Evolutionary conservation across 352 stramenopile genomes (phyloP).

Genomic region (Phytophthora hybrid): DNA sequence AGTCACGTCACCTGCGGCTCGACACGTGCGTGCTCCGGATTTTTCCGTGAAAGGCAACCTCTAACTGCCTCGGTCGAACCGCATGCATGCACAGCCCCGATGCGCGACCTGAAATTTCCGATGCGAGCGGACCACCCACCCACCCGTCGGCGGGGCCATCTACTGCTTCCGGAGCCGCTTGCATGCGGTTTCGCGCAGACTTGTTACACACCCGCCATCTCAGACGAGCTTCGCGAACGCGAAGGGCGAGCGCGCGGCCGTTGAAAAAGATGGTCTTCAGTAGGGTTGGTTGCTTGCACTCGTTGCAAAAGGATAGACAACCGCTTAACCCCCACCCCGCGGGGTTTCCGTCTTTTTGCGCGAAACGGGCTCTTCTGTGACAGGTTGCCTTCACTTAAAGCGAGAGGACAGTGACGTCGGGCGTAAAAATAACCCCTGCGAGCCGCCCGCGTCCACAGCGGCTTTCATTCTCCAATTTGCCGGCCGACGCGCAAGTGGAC

Average conservation of each 20-base stretch:
- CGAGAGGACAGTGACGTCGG: slow-evolving; percentile 29
- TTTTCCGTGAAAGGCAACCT: slow-evolving; percentile 46
- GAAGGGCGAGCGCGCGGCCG: slow-evolving; percentile 8
- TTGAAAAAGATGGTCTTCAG: slow-evolving; percentile 40
- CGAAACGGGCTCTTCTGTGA: slow-evolving; percentile 36
- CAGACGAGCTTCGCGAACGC: slow-evolving; percentile 27
- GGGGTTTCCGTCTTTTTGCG: slow-evolving; percentile 46
- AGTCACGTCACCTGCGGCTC: slow-evolving; percentile 36
- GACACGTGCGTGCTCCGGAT: slow-evolving; percentile 41
- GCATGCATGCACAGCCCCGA: slow-evolving; percentile 22
- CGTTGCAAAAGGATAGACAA: slow-evolving; percentile 27
- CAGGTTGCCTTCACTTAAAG: slow-evolving; percentile 32
- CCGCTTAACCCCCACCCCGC: slow-evolving; percentile 30
- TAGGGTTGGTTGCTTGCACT: slow-evolving; percentile 7
- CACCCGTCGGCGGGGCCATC: slow-evolving; percentile 15
- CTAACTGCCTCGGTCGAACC: slow-evolving; percentile 22
- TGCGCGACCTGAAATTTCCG: slow-evolving; percentile 43
- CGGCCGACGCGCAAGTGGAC: slow-evolving; percentile 45
- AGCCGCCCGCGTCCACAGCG: slow-evolving; percentile 20
- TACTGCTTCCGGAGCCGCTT: slow-evolving; percentile 26
- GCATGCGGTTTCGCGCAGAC: slow-evolving; percentile 19
- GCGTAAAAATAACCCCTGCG: slow-evolving; percentile 49
- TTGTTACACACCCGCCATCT: slow-evolving; percentile 51
- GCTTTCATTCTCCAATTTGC: slow-evolving; percentile 64
- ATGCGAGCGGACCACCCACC: slow-evolving; percentile 31